Base-by-base conservation (phyloP, 768 basidiomycete species). In the Tulasnella sp. region DNA sequence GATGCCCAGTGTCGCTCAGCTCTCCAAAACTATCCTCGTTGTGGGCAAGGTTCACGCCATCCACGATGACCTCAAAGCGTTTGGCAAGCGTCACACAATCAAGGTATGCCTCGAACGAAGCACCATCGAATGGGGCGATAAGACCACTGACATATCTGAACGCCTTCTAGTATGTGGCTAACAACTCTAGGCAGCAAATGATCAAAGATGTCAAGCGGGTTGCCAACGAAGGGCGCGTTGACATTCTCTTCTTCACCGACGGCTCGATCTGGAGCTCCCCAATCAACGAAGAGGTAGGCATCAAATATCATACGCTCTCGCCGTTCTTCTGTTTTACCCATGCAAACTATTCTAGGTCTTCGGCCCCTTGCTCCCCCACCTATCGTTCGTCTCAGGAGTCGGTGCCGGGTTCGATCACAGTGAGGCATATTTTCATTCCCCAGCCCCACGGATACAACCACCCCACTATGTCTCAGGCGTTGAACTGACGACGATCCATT, bases 401-500 rank as follows among this genome's bases (percentile, higher is more conserved):
- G 70, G 69, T 21, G 69, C 69, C 2, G 70, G 70, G 21, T 71
- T 68, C 56, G 70, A 71, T 49, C 63, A 65, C 53, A 63, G 63
- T 64, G 25, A 25, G 63, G 29, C 41, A 43, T 41, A n/a, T n/a
- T 11, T 53, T 24, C 19, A 10, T 41, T 10, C 31, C 34, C 27
- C 5, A 24, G 53, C 31, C 53, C 31, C 55, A 11, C 21, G 41
- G 24, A 41, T 24, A 53, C 17, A 53, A 21, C 53, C 41, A 29
- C 27, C 29, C 22, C 52, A 22, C 52, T 31, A 7, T 31, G 31
- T 4, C 17, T 38, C 52, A 22, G 9, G 17, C 17, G 24, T 52
- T 38, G 38, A 31, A 41, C 52, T 22, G 52, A 24, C 38, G 52
- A 53, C 34, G 29, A 38, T 38, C 34, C 34, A 38, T 38, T 38